Evolutionary conservation across 2,329 filamentous ascomycete genomes (phyloP).

Genomic region (Gnomoniopsis smithogilvyi): DNA sequence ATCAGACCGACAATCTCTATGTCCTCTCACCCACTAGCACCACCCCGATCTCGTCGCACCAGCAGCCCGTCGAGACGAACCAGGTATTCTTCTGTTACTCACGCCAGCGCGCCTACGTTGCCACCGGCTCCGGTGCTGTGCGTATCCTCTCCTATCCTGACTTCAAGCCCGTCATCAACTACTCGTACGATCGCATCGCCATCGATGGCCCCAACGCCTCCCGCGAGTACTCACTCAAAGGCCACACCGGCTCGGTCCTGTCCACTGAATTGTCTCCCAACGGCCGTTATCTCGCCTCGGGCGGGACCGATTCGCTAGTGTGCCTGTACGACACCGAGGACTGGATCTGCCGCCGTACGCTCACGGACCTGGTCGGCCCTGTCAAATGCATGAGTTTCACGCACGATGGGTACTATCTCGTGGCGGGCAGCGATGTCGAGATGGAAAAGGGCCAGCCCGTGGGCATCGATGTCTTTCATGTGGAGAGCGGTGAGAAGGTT

Average conservation of each 20-base stretch:
- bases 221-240: constrained; percentile 61
- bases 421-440: constrained; percentile 61
- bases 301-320: constrained; percentile 72
- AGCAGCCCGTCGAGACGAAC: constrained; percentile 65
- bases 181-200: constrained; percentile 36
- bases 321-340: constrained; percentile 75
- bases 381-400: constrained; percentile 72
- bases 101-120: constrained; percentile 66
- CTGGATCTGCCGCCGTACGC: constrained; percentile 71
- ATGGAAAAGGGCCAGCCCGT: constrained; percentile 44
- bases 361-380: constrained; percentile 66
- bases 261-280: constrained; percentile 67
- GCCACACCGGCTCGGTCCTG: constrained; percentile 71
- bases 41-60: constrained; percentile 54
- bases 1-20: constrained; percentile 59
- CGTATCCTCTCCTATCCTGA: constrained; percentile 68
- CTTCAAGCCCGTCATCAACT: constrained; percentile 52
- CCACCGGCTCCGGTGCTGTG: constrained; percentile 67
- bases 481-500: constrained; percentile 70
- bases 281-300: constrained; percentile 69
- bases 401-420: constrained; percentile 73
- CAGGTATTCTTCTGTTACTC: constrained; percentile 73
- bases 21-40: constrained; percentile 59
- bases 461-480: constrained; percentile 67
- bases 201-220: constrained; percentile 29